phyloP scores from a whole-genome alignment of 192 early-diverging fungal genomes.

The Allomyces javanicus region DNA sequence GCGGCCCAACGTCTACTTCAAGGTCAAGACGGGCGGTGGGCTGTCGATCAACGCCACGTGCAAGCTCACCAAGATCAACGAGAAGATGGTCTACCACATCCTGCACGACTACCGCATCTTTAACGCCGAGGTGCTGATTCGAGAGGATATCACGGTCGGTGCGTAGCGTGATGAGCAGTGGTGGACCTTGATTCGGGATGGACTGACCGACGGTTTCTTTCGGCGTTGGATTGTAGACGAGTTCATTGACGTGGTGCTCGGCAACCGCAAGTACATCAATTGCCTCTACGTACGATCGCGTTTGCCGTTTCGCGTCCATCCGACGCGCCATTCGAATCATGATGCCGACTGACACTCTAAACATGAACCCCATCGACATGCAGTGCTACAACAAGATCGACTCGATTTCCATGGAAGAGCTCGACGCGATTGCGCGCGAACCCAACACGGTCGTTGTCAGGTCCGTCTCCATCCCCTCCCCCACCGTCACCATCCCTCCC shows the following conservation, averaged over 20 bases:
- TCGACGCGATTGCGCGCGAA: conserved; percentile 75
- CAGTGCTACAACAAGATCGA: conserved; percentile 87
- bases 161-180: neutral
- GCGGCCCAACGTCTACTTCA: conserved; percentile 84
- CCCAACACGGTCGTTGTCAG: conserved; percentile 13
- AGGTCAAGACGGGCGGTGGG: conserved; percentile 90
- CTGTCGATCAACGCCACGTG: conserved; percentile 83
- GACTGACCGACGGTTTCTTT: too few species aligned
- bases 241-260: conserved; percentile 96
- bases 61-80: conserved; percentile 66
- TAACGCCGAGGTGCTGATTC: conserved; percentile 33
- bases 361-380: too few species aligned
- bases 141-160: conserved; percentile 76
- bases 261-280: conserved; percentile 83
- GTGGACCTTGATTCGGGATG: neutral
- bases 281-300: conserved; percentile 37
- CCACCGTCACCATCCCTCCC: neutral
- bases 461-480: neutral
- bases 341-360: too few species aligned
- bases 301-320: too few species aligned
- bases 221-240: conserved; percentile 37
- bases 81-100: conserved; percentile 82
- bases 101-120: conserved; percentile 75
- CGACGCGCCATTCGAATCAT: too few species aligned
- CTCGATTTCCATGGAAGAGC: conserved; percentile 82